A percentile compares a stretch with the other conserved stretches of the same genome.
Conservation (phyloP, 768 basidiomycete genomes). For the Trametes coccinea region DNA sequence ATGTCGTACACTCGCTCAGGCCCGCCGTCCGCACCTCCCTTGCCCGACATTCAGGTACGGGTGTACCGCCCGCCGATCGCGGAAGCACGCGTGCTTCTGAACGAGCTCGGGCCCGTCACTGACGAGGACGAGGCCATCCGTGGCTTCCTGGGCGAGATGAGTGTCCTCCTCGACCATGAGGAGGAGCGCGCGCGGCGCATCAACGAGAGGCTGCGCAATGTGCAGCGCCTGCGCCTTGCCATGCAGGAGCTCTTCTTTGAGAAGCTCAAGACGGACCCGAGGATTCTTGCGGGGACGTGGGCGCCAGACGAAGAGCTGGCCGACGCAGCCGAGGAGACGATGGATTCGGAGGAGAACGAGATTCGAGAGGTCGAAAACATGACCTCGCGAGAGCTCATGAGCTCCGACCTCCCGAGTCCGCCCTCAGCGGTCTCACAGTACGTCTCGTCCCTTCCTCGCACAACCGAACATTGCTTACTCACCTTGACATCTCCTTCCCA, state of each 20-base stretch:
- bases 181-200: not conserved
- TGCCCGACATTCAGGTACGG: too few relatives aligned
- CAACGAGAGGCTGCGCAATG: not conserved
- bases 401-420: not conserved
- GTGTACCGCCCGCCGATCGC: not conserved
- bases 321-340: not conserved
- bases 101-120: not conserved
- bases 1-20: too few relatives aligned
- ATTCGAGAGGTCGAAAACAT: not conserved
- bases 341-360: not conserved
- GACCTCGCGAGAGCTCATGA: not conserved
- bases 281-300: not conserved
- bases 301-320: not conserved
- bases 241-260: not conserved
- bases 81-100: not conserved
- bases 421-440: not conserved
- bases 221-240: not conserved
- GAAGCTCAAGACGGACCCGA: not conserved
- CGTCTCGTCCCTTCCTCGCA: not conserved
- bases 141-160: not conserved
- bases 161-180: not conserved
- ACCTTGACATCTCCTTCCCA: not conserved
- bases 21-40: too few relatives aligned
- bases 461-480: not conserved
- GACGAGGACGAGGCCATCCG: not conserved